These are phyloP conservation scores for Penicillium verhagenii DNA, from an alignment of 495 filamentous ascomycete genomes.

Conservation along the genomic window DNA sequence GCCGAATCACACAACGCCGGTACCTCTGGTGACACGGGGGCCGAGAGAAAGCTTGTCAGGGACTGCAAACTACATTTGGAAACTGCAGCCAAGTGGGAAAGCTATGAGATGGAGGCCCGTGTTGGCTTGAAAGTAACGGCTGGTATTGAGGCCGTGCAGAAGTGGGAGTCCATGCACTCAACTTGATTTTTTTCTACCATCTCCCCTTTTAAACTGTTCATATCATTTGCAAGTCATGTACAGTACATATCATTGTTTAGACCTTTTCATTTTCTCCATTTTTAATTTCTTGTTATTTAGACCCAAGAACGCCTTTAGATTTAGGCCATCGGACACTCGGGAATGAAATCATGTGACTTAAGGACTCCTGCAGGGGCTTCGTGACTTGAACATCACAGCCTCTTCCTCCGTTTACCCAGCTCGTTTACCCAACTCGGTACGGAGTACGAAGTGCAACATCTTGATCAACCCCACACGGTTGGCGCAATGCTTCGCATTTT, in stretches of 20 bases:
- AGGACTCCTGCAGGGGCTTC: no score
- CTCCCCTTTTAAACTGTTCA: not conserved
- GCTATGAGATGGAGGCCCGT: conserved; percentile 81
- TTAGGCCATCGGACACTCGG: not conserved
- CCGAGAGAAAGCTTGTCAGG: conserved; percentile 51
- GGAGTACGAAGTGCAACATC: no score
- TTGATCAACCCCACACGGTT: not conserved
- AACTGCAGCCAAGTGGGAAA: conserved; percentile 80
- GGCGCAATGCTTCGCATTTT: not conserved
- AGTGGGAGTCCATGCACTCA: conserved; percentile 51
- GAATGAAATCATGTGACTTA: not conserved
- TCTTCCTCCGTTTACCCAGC: not conserved
- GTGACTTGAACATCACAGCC: no score
- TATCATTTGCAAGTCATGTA: not conserved
- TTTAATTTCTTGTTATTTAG: not conserved
- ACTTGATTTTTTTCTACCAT: not conserved
- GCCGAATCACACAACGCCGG: conserved; percentile 3
- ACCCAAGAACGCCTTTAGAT: no score
- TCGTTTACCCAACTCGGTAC: no score
- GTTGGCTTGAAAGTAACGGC: conserved; percentile 84
- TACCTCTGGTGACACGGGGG: conserved; percentile 18
- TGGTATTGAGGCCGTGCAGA: conserved; percentile 71
- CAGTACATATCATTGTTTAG: not conserved
- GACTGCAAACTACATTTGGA: conserved; percentile 74
- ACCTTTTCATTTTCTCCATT: not conserved